These are phyloP conservation scores for Rhododendron simsii DNA, from an alignment of 148 eudicot species.

Conservation along the genomic window DNA sequence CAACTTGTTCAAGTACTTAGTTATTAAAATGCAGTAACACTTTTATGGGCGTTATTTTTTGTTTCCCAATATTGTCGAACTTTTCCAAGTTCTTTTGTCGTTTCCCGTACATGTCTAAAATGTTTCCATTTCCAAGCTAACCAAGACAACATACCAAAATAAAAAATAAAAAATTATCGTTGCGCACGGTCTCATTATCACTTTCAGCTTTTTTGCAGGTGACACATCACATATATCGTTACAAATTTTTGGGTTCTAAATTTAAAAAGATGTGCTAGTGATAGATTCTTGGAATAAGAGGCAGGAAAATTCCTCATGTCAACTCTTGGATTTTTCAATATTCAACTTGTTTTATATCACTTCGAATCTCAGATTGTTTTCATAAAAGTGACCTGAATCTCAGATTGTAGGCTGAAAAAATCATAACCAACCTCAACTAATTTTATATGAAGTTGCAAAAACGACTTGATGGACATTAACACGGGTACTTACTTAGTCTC, in stretches of 20 bases:
- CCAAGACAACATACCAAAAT: not conserved
- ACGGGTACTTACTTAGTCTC: not conserved
- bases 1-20: not conserved
- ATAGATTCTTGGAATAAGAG: not conserved
- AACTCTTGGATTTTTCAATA: not conserved
- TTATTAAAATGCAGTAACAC: not conserved
- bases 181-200: not conserved
- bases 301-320: not conserved
- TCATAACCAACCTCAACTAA: not conserved
- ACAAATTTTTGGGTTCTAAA: not conserved
- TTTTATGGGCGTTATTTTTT: not conserved
- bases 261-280: not conserved
- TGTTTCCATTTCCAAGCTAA: not conserved
- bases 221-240: not conserved
- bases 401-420: not conserved
- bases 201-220: not conserved
- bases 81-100: not conserved
- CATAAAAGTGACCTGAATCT: not conserved
- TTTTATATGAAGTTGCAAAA: not conserved
- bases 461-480: not conserved
- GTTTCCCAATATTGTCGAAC: not conserved
- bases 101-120: not conserved
- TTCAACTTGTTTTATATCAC: not conserved
- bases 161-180: not conserved
- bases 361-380: not conserved